Evolutionary conservation across 306 rosid genomes (phyloP), one percentile per base, ranked within the genome.

Genomic region (Inga oerstediana): DNA sequence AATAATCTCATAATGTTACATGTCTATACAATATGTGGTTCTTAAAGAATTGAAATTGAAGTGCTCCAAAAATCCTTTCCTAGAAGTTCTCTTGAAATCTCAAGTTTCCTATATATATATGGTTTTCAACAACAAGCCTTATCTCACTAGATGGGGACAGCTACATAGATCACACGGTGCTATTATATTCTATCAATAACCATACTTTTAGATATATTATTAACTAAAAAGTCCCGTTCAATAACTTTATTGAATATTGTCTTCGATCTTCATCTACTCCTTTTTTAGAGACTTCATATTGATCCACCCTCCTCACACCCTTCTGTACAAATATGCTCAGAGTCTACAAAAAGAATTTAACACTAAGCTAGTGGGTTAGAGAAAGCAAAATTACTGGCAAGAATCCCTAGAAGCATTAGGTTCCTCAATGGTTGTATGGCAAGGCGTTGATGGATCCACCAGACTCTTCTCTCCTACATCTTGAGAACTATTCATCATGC

Each of bases 271-370:
- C 19, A 2, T 52, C 8, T 17, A 52, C n/a, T 5, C 0, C 2
- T 17, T 52, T 15, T 15, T 5, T 0, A 19, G 16, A 7, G 20
- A 52, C 7, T 52, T 7, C 58, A 0, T 52, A 15, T 14, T 52
- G 58, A 5, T 52, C 19, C 58, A 52, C n/a, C 52, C 52, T 48
- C 16, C 52, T 11, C 17, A 12, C 16, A 48, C 19, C 59, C 59
- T 52, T 52, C 87, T 85, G 81, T 85, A 80, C 78, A 80, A 83
- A 82, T 72, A 82, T 48, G 62, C 86, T 75, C 83, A 87, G 84
- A 44, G 84, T 79, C 75, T 79, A 72, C 72, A 81, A 81, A 70
- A 51, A 71, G 77, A 84, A 75, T 74, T 79, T 75, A 69, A 9
- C 69, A 77, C 76, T 10, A 84, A 84, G 41, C 61, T 79, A 65